A percentile compares a stretch with the other conserved stretches of the same genome.
These are phyloP conservation scores for Fusarium sororula DNA, from an alignment of 2,329 filamentous ascomycete species.

Conservation along the genomic window DNA sequence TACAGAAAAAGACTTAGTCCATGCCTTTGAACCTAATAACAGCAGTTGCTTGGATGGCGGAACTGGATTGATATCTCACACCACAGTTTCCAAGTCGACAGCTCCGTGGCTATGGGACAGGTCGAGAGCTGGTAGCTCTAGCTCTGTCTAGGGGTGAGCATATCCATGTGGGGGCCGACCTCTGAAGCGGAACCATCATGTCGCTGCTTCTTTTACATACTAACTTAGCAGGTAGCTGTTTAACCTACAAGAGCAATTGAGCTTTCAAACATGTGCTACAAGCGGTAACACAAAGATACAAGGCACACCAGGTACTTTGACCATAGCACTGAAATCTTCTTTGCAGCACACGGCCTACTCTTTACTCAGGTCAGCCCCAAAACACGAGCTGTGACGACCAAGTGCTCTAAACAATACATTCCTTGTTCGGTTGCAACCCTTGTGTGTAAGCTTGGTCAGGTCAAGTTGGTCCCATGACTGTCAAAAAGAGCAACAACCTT, in stretches of 20 bases:
- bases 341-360: not conserved
- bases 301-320: not conserved
- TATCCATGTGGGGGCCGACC: conserved; percentile 30
- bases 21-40: not conserved
- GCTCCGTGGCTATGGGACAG: not conserved
- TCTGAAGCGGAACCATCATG: not conserved
- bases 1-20: not conserved
- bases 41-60: not conserved
- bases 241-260: not conserved
- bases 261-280: not conserved
- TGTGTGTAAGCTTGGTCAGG: conserved; percentile 35
- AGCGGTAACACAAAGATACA: not conserved
- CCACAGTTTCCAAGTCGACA: not conserved
- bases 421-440: conserved; percentile 22
- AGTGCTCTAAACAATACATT: conserved; percentile 12
- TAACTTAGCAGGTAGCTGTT: not conserved
- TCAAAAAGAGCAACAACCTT: conserved; percentile 35
- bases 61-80: not conserved
- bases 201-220: not conserved
- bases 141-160: conserved; percentile 18
- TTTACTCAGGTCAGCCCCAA: not conserved
- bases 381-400: conserved; percentile 2
- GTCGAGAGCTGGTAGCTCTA: conserved; percentile 11
- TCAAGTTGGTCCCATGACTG: conserved; percentile 37
- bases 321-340: not conserved